phyloP scores from a whole-genome alignment of 768 basidiomycete genomes.

The Termitomyces sp. region DNA sequence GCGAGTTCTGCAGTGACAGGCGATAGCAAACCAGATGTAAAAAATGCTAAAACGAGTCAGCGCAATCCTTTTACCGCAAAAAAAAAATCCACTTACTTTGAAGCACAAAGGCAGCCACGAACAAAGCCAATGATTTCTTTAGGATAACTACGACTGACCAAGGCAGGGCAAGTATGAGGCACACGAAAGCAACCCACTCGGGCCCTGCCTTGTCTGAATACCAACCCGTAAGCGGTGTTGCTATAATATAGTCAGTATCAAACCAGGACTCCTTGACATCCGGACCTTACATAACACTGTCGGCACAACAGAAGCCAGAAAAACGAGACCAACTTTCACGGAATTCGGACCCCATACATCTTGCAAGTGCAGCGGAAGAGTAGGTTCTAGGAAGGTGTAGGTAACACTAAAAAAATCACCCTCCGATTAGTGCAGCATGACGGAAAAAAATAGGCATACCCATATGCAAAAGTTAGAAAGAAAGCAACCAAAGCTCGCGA shows the following conservation, averaged over 20 bases:
- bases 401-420: slow-evolving; percentile 32
- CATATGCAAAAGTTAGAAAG: slow-evolving; percentile 46
- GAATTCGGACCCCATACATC: slow-evolving; percentile 44
- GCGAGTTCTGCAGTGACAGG: slow-evolving; percentile 69
- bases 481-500: slow-evolving; percentile 46
- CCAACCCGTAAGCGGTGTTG: slow-evolving; percentile 58
- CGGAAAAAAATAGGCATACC: slow-evolving; percentile 31
- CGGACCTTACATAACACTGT: slow-evolving; percentile 54
- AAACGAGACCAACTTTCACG: slow-evolving; percentile 59
- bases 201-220: slow-evolving; percentile 53
- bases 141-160: slow-evolving; percentile 61
- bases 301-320: slow-evolving; percentile 61
- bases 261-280: background rate
- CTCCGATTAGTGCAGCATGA: background rate
- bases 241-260: slow-evolving; percentile 24
- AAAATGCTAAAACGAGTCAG: slow-evolving; percentile 45
- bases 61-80: too few relatives aligned
- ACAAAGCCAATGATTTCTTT: slow-evolving; percentile 38
- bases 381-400: slow-evolving; percentile 50
- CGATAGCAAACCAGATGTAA: slow-evolving; percentile 53
- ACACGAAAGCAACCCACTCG: slow-evolving; percentile 48
- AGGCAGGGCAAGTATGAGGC: slow-evolving; percentile 51
- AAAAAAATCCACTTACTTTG: slow-evolving; percentile 41
- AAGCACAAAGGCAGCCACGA: slow-evolving; percentile 46
- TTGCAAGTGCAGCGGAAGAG: slow-evolving; percentile 54